These are phyloP conservation scores for Pythium insidiosum DNA, from an alignment of 352 stramenopile species.

Conservation along the genomic window DNA sequence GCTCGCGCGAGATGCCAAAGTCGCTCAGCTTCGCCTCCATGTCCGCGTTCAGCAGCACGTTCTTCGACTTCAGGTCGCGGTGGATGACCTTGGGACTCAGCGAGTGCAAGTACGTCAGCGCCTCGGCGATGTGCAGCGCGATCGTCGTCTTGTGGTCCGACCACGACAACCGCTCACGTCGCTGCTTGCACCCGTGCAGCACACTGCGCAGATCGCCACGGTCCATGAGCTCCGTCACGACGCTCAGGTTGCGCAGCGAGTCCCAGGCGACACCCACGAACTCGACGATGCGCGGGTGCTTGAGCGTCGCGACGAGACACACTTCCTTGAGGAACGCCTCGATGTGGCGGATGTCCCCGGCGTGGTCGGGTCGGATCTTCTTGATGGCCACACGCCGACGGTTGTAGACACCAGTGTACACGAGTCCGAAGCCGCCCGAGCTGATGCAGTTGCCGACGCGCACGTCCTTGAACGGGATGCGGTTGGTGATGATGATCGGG, in stretches of 20 bases:
- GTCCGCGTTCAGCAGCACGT: slow-evolving; percentile 28
- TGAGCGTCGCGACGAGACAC: slow-evolving; percentile 36
- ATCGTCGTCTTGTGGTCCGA: slow-evolving; percentile 41
- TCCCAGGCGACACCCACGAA: slow-evolving; percentile 64
- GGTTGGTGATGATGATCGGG: slow-evolving; percentile 36
- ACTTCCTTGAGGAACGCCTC: slow-evolving; percentile 54
- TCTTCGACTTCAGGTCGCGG: slow-evolving; percentile 33
- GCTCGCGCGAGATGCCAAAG: slow-evolving; percentile 63
- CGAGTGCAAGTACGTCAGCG: slow-evolving; percentile 51
- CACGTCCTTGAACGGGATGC: slow-evolving; percentile 50
- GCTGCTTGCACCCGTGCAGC: slow-evolving; percentile 31
- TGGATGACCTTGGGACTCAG: slow-evolving; percentile 45
- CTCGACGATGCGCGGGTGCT: slow-evolving; percentile 54
- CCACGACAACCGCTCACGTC: slow-evolving; percentile 31
- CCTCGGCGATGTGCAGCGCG: slow-evolving; percentile 45
- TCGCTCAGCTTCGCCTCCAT: slow-evolving; percentile 73
- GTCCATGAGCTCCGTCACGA: slow-evolving; percentile 66
- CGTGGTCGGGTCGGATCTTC: slow-evolving; percentile 38
- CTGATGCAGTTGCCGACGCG: slow-evolving; percentile 50
- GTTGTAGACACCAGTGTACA: slow-evolving; percentile 54
- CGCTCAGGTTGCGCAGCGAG: slow-evolving; percentile 37
- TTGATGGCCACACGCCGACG: slow-evolving; percentile 48
- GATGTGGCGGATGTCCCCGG: slow-evolving; percentile 34
- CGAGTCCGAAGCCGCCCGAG: slow-evolving; percentile 44
- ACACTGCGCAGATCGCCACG: slow-evolving; percentile 51